These are phyloP conservation scores for Umbelopsis sp. DNA, from an alignment of 192 early-diverging fungal species.

Conservation along the genomic window DNA sequence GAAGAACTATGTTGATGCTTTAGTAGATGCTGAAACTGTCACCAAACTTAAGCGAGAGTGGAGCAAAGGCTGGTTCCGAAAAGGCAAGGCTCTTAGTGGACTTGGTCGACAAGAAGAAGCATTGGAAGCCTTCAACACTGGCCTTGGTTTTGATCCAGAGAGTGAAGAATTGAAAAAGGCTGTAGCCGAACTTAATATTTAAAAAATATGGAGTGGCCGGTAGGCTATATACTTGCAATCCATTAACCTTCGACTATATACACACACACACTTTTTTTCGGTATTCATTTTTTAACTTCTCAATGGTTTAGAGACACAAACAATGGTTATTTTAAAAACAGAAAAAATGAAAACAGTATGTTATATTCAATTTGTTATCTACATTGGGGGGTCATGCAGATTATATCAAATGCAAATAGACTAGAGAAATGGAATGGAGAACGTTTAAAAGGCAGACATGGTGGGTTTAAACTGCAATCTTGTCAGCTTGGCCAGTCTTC, in stretches of 20 bases:
- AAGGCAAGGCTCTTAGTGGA: slow-evolving; percentile 84
- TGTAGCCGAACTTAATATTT: slow-evolving; percentile 59
- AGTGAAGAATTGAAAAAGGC: slow-evolving; percentile 79
- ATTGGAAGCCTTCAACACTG: slow-evolving; percentile 78
- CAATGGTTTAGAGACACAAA: not conserved
- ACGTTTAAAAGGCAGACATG: not conserved
- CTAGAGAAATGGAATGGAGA: not conserved
- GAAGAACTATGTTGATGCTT: slow-evolving; percentile 66
- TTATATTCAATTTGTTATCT: not conserved
- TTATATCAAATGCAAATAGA: not conserved
- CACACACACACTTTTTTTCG: no score
- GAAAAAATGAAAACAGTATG: not conserved
- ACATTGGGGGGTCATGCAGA: not conserved
- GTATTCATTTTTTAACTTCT: no score
- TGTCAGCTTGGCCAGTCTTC: slow-evolving; percentile 16
- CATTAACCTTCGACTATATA: no score
- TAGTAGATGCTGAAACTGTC: slow-evolving; percentile 70
- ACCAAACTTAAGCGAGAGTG: slow-evolving; percentile 68
- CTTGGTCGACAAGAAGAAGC: slow-evolving; percentile 81
- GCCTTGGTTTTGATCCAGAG: slow-evolving; percentile 70
- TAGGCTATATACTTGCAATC: not conserved
- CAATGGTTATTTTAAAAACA: not conserved
- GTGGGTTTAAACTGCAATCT: not conserved
- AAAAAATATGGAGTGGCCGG: not conserved
- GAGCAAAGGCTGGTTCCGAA: slow-evolving; percentile 76